Percentiles rank a stretch among this genome's conserved stretches.
phyloP scores from a whole-genome alignment of 1,139 yeast genomes.

The Saccharomycopsis hybrid region DNA sequence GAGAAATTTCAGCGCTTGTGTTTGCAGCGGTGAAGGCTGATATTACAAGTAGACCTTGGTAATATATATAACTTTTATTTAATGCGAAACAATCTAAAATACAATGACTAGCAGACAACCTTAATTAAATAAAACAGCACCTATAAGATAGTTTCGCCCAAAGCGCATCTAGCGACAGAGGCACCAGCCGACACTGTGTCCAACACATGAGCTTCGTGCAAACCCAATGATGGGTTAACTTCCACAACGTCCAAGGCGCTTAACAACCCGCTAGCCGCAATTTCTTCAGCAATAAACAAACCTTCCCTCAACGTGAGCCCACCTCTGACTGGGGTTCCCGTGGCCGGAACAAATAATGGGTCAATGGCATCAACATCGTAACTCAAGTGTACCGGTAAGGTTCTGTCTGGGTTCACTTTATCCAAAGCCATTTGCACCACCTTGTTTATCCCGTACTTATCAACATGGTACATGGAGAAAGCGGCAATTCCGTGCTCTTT shows the following conservation, averaged over 20 bases:
- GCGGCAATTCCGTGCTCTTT: slow-evolving; percentile 72
- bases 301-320: slow-evolving; percentile 95
- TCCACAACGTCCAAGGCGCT: slow-evolving; percentile 90
- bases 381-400: slow-evolving; percentile 76
- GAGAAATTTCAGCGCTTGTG: too few species aligned
- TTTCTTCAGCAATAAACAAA: slow-evolving; percentile 82
- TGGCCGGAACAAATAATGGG: slow-evolving; percentile 91
- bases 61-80: too few species aligned
- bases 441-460: slow-evolving; percentile 84
- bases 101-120: too few species aligned
- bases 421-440: slow-evolving; percentile 91
- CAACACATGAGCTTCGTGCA: slow-evolving; percentile 62
- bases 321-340: slow-evolving; percentile 97
- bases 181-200: slow-evolving; percentile 90
- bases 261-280: slow-evolving; percentile 82
- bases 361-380: slow-evolving; percentile 97
- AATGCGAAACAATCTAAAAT: too few species aligned
- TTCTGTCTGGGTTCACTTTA: slow-evolving; percentile 67
- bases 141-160: slow-evolving; percentile 86
- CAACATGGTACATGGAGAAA: slow-evolving; percentile 93
- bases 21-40: too few species aligned
- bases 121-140: too few species aligned
- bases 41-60: too few species aligned
- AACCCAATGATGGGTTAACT: slow-evolving; percentile 87
- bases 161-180: slow-evolving; percentile 87